A percentile compares a stretch with the other conserved stretches of the same genome.
phyloP scores from a whole-genome alignment of 2,329 filamentous ascomycete genomes.

The Nannizziopsis arthrosporioides region DNA sequence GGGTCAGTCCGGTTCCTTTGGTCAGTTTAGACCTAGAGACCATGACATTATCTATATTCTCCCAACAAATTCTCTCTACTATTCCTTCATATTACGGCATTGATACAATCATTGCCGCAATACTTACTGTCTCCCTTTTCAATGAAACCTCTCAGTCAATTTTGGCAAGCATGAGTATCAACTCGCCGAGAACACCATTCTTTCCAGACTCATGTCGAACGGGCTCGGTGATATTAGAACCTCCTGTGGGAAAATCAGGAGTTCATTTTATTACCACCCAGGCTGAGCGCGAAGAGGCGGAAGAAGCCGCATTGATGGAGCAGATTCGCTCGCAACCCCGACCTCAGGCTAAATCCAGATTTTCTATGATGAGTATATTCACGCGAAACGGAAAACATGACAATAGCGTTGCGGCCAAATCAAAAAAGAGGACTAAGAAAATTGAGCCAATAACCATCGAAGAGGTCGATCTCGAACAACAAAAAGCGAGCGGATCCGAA shows the following conservation, averaged over 20 bases:
- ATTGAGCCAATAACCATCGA: constrained; percentile 25
- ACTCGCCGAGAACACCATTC: constrained; percentile 16
- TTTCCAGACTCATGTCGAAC: constrained; percentile 9
- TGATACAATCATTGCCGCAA: constrained; percentile 36
- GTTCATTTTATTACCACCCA: constrained; percentile 26
- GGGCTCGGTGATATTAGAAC: constrained; percentile 7
- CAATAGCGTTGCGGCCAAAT: background rate
- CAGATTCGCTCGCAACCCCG: constrained; percentile 20
- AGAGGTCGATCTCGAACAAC: constrained; percentile 37
- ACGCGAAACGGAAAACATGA: background rate
- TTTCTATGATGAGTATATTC: constrained; percentile 11
- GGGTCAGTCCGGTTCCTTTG: constrained; percentile 26
- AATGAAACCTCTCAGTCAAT: constrained; percentile 32
- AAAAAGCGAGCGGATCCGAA: constrained; percentile 30
- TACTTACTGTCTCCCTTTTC: constrained; percentile 36
- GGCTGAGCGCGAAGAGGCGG: constrained; percentile 33
- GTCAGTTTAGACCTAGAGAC: constrained; percentile 35
- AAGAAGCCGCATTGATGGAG: constrained; percentile 28
- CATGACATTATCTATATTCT: constrained; percentile 31
- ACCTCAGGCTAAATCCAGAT: background rate
- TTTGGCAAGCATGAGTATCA: constrained; percentile 28
- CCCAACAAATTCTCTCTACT: constrained; percentile 29
- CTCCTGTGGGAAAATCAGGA: constrained; percentile 2
- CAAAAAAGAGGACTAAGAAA: constrained; percentile 21
- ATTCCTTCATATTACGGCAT: constrained; percentile 39